Evolutionary conservation across 805 yeast genomes (phyloP).

Genomic region (Cyberlindnera amylophila): DNA sequence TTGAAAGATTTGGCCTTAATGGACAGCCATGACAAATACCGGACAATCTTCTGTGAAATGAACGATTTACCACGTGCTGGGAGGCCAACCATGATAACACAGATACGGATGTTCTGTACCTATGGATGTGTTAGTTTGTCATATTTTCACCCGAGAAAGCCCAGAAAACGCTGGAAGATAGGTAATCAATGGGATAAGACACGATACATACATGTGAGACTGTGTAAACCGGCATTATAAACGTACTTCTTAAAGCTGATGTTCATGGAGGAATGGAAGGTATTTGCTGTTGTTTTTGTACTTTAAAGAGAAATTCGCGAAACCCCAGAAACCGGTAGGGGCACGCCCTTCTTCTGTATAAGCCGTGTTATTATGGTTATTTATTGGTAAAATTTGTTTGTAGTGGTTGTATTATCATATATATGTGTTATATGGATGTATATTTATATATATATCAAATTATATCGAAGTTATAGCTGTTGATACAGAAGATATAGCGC

Average conservation of each 20-base stretch:
- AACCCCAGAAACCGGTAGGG: conserved; percentile 3
- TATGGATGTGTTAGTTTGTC: conserved; percentile 14
- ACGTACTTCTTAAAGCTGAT: neutral
- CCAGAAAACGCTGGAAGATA: too few species aligned
- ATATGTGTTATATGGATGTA: too few species aligned
- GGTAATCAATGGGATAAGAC: too few species aligned
- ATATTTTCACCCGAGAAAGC: too few species aligned
- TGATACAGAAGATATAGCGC: too few species aligned
- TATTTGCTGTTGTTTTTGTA: neutral
- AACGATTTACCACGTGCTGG: conserved; percentile 93
- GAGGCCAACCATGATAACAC: conserved; percentile 85
- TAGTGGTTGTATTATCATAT: too few species aligned
- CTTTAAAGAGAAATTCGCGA: neutral
- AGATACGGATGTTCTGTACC: conserved; percentile 69
- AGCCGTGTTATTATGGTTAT: too few species aligned
- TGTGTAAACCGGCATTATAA: conserved; percentile 33
- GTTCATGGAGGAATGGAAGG: neutral
- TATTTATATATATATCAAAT: too few species aligned
- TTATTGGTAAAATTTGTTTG: too few species aligned
- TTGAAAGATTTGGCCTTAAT: conserved; percentile 84
- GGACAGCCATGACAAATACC: conserved; percentile 90
- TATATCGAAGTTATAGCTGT: too few species aligned
- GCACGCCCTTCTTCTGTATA: neutral
- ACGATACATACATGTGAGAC: conserved; percentile 34
- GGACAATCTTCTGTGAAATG: conserved; percentile 89